Percentiles rank a stretch among this genome's conserved stretches.
Evolutionary conservation across 2,329 filamentous ascomycete species (phyloP).

Genomic region (Phialophora chinensis): DNA sequence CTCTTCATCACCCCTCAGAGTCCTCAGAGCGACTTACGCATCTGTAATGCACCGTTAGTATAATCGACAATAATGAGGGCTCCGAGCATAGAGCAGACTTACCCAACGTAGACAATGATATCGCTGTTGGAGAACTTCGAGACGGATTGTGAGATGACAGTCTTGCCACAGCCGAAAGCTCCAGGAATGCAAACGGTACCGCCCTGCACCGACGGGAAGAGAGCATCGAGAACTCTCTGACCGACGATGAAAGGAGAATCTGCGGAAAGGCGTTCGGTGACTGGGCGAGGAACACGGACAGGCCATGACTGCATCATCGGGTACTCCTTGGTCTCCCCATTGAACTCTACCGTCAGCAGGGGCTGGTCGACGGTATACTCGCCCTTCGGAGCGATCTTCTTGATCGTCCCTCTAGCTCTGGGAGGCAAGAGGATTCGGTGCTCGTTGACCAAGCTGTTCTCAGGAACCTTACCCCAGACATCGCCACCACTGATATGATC

Average conservation of each 20-base stretch:
- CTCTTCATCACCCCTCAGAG: background rate
- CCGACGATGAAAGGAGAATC: conserved; percentile 93
- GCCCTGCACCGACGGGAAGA: conserved; percentile 95
- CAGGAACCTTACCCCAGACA: conserved; percentile 90
- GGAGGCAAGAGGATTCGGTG: conserved; percentile 94
- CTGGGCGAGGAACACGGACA: conserved; percentile 90
- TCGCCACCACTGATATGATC: conserved; percentile 97
- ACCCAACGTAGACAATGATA: conserved; percentile 95
- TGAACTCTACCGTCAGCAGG: conserved; percentile 94
- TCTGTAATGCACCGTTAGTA: background rate
- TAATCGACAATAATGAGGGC: background rate
- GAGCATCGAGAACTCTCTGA: conserved; percentile 91
- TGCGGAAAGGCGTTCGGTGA: conserved; percentile 88
- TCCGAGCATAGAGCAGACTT: conserved; percentile 10
- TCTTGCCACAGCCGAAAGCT: conserved; percentile 98
- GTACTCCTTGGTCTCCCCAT: conserved; percentile 91
- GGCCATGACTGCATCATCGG: conserved; percentile 99
- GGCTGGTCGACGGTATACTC: conserved; percentile 94
- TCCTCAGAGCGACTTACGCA: background rate
- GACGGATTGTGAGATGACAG: conserved; percentile 96
- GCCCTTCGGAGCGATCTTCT: conserved; percentile 84
- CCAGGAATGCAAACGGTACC: conserved; percentile 98
- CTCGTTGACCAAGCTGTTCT: conserved; percentile 92
- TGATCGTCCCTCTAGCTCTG: conserved; percentile 88
- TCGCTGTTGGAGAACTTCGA: conserved; percentile 99